phyloP scores from a whole-genome alignment of 1,284 basidiomycete genomes.

The Cryptococcus maquisensis region DNA sequence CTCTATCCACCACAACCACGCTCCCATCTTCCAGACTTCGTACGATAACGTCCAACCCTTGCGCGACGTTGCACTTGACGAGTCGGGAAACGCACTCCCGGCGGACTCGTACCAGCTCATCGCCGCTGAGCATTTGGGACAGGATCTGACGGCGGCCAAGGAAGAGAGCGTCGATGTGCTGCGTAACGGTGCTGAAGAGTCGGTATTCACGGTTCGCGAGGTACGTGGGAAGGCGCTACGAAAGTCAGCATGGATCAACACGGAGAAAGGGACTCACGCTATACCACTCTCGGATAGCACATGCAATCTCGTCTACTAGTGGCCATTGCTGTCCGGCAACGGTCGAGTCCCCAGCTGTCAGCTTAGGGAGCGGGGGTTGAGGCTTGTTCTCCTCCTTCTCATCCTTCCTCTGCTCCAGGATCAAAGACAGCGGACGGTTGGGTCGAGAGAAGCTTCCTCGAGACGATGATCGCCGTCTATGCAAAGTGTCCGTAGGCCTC shows the following conservation, averaged over 20 bases:
- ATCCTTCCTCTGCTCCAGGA: conserved; percentile 11
- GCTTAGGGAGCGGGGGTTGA: conserved; percentile 82
- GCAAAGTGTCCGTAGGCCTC: background rate
- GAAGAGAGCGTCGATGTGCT: conserved; percentile 87
- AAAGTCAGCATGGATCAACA: too few relatives aligned
- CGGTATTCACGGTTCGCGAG: conserved; percentile 83
- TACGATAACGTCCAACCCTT: conserved; percentile 91
- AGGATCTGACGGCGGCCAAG: conserved; percentile 84
- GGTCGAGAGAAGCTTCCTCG: conserved; percentile 1
- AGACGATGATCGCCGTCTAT: conserved; percentile 1
- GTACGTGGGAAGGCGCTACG: conserved; percentile 72
- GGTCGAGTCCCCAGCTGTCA: conserved; percentile 90
- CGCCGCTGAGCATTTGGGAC: conserved; percentile 77
- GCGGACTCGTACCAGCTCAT: conserved; percentile 78
- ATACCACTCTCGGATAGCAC: conserved; percentile 93
- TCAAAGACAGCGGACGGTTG: conserved; percentile 35
- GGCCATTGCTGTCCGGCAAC: conserved; percentile 75
- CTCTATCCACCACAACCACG: conserved; percentile 77
- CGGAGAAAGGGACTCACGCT: conserved; percentile 51
- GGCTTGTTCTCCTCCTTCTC: conserved; percentile 55
- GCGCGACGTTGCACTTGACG: conserved; percentile 84
- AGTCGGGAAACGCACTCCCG: conserved; percentile 82
- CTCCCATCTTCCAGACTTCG: conserved; percentile 87
- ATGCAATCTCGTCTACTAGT: conserved; percentile 94
- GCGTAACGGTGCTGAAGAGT: conserved; percentile 78